Conservation (phyloP, 768 basidiomycete species). For the Boletales sp. region DNA sequence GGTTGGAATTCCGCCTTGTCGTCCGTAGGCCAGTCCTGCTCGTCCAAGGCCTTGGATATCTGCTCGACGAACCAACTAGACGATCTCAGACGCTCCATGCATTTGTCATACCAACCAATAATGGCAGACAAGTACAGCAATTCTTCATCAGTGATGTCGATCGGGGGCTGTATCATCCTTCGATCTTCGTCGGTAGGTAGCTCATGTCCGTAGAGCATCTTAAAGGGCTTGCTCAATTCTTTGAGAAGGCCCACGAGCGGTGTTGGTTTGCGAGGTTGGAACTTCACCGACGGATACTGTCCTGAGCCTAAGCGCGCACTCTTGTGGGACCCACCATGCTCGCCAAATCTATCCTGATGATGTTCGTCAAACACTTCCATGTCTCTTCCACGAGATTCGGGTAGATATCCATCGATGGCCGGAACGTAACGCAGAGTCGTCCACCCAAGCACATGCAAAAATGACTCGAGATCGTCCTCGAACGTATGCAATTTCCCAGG, state of each 20-base stretch:
- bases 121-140: too few relatives aligned
- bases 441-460: constrained; percentile 11
- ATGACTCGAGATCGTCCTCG: constrained; percentile 32
- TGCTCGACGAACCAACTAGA: too few relatives aligned
- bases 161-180: too few relatives aligned
- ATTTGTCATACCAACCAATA: too few relatives aligned
- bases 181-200: too few relatives aligned
- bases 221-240: not conserved
- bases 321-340: not conserved
- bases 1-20: too few relatives aligned
- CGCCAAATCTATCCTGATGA: not conserved
- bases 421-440: not conserved
- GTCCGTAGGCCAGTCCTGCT: too few relatives aligned
- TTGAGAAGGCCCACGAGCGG: not conserved
- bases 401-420: not conserved
- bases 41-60: too few relatives aligned
- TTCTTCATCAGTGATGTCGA: too few relatives aligned
- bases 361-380: too few relatives aligned
- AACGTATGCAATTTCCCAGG: constrained; percentile 15
- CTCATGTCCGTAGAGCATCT: not conserved
- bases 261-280: not conserved
- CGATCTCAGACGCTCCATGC: too few relatives aligned
- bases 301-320: not conserved
- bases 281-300: not conserved
- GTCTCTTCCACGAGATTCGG: not conserved